These are phyloP conservation scores for Durusdinium trenchii DNA, from an alignment of 73 alveolate genomes.

Conservation along the genomic window DNA sequence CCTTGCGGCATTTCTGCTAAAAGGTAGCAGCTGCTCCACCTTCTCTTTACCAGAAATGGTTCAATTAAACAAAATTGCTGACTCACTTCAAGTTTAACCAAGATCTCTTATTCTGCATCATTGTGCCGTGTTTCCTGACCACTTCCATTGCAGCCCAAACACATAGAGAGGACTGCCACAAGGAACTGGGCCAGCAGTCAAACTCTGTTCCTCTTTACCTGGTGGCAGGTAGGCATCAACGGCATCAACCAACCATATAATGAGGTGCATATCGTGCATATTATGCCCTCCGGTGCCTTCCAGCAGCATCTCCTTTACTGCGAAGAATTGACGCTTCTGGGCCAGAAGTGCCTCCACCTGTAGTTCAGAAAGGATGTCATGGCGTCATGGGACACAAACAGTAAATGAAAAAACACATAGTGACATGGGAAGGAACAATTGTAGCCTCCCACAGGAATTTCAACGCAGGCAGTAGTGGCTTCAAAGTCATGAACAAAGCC, in stretches of 20 bases:
- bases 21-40: no score
- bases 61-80: no score
- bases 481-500: no score
- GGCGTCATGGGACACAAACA: background rate
- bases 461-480: no score
- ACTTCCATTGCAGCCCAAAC: background rate
- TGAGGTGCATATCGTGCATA: background rate
- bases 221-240: background rate
- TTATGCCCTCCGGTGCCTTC: background rate
- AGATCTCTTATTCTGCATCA: no score
- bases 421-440: no score
- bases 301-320: background rate
- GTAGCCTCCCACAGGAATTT: no score
- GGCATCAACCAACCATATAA: background rate
- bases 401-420: no score
- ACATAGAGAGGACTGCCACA: conserved; percentile 31
- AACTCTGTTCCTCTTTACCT: background rate
- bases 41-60: background rate
- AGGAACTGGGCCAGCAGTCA: conserved; percentile 24
- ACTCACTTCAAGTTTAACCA: no score
- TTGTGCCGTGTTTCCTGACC: no score
- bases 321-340: conserved; percentile 45
- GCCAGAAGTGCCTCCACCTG: conserved; percentile 68
- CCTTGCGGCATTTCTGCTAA: background rate
- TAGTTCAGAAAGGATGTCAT: background rate